A percentile compares a stretch with the other conserved stretches of the same genome.
Evolutionary conservation across 106 monocot genomes (phyloP).

Genomic region (Gastrodia elata): DNA sequence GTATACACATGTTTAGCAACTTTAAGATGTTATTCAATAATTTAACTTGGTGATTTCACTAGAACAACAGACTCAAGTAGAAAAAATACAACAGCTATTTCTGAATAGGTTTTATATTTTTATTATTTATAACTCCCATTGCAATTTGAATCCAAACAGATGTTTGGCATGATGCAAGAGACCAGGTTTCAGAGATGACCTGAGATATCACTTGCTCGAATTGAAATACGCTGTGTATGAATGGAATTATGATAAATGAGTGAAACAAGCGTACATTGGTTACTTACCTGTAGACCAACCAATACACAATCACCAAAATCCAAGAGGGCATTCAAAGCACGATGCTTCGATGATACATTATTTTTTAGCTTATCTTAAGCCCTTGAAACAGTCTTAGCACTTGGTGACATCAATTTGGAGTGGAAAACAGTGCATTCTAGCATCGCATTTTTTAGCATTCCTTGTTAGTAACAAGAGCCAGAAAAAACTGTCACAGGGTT

Average conservation of each 20-base stretch:
- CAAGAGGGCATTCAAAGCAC: constrained; percentile 16
- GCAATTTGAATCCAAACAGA: not conserved
- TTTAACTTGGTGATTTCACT: not conserved
- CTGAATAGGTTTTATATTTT: not conserved
- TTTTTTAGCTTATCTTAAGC: constrained; percentile 55
- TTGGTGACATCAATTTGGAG: constrained; percentile 51
- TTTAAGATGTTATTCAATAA: not conserved
- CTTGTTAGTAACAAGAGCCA: not conserved
- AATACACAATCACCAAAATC: constrained; percentile 18
- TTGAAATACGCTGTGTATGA: not conserved
- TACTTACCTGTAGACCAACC: constrained; percentile 19
- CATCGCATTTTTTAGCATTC: constrained; percentile 47
- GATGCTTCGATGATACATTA: constrained; percentile 9
- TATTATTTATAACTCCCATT: not conserved
- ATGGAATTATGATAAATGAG: not conserved
- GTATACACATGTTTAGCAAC: too few relatives aligned
- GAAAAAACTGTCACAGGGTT: not conserved
- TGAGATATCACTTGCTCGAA: not conserved
- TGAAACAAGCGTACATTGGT: not conserved
- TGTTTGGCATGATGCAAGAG: not conserved
- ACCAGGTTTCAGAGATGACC: not conserved
- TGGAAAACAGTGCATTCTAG: constrained; percentile 77
- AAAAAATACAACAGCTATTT: not conserved
- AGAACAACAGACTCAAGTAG: not conserved
- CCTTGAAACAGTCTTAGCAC: constrained; percentile 48